phyloP scores from a whole-genome alignment of 1,284 basidiomycete species.

The Cryptococcus depauperatus region DNA sequence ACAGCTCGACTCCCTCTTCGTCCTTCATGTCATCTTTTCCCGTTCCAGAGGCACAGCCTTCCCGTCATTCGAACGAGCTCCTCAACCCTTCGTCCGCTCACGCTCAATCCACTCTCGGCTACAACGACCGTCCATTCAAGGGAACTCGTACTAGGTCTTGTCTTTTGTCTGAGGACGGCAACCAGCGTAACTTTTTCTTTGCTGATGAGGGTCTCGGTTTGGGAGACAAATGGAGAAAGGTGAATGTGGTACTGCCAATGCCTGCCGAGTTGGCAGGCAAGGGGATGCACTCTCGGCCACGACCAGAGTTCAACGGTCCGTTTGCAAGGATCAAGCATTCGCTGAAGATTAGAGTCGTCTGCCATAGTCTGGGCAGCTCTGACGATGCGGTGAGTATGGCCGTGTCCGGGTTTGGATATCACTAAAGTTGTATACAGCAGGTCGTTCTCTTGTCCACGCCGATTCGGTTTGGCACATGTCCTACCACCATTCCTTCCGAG shows the following conservation, averaged over 20 bases:
- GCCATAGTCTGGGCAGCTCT: slow-evolving; percentile 11
- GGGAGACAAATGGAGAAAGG: slow-evolving; percentile 30
- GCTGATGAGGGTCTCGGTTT: slow-evolving; percentile 29
- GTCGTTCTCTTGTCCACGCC: slow-evolving; percentile 34
- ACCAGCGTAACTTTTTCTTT: slow-evolving; percentile 38
- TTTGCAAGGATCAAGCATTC: slow-evolving; percentile 36
- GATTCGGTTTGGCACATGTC: slow-evolving; percentile 34
- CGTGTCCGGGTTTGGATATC: too few species aligned
- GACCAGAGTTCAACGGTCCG: slow-evolving; percentile 27
- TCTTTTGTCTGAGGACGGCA: slow-evolving; percentile 30
- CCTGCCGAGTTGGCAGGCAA: slow-evolving; percentile 11
- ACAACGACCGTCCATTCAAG: slow-evolving; percentile 12
- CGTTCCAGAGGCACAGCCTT: slow-evolving; percentile 31
- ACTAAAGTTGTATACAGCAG: too few species aligned
- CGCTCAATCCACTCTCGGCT: slow-evolving; percentile 12
- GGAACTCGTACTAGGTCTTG: slow-evolving; percentile 17
- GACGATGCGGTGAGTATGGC: slow-evolving; percentile 16
- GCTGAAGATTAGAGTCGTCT: slow-evolving; percentile 36
- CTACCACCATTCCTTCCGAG: slow-evolving; percentile 12
- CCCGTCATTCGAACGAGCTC: slow-evolving; percentile 17
- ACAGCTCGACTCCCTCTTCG: slow-evolving; percentile 23
- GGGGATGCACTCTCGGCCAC: slow-evolving; percentile 10
- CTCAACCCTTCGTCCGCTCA: slow-evolving; percentile 21
- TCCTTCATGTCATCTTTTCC: slow-evolving; percentile 25
- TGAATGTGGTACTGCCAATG: slow-evolving; percentile 40